Evolutionary conservation across 2,329 filamentous ascomycete species (phyloP), one percentile per base, ranked within the genome.

Genomic region (Ophiostoma piceae): DNA sequence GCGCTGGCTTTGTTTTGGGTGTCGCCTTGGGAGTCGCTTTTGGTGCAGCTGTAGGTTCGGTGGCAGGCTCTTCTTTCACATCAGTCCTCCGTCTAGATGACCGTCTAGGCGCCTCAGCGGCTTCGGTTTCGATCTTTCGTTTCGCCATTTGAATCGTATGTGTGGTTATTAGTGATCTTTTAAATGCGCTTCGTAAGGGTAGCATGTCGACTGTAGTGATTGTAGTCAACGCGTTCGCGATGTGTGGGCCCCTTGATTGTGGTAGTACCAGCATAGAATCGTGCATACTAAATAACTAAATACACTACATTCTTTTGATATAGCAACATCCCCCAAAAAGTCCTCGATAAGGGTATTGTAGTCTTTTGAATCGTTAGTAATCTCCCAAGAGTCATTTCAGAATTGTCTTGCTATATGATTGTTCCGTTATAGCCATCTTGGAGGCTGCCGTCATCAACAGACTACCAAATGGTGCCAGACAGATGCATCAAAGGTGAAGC

Each of bases 91-190:
- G 62, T 39, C 62, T 39, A 2, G 62, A 65, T 19, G 62, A 65
- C 35, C 62, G 62, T 19, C 62, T 32, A 1, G 62, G 62, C 22
- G 62, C 62, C 62, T 65, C 62, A 3, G 3, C 4, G 6, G 62
- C 62, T 14, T 41, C 62, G 19, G 32, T 65, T 29, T 39, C 62
- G n/a, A 65, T 39, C n/a, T 65, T 65, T 22, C 62, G 62, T 39
- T 65, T 65, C 32, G 62, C 62, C 62, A 65, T 65, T 22, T 35
- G 35, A 11, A 41, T 39, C 6, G 32, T 39, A 19, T n/a, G 57
- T 62, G 26, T 62, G 57, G 11, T 4, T 3, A 57, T 57, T 22
- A 8, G n/a, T 26, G 51, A 26, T 57, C 9, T 22, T 12, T 6
- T n/a, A n/a, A 57, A 26, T 57, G 51, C 51, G 8, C 51, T 57